Evolutionary conservation across 176 grass and related monocot species (phyloP), one percentile per base, ranked within the genome.

Genomic region (Carex parvula): DNA sequence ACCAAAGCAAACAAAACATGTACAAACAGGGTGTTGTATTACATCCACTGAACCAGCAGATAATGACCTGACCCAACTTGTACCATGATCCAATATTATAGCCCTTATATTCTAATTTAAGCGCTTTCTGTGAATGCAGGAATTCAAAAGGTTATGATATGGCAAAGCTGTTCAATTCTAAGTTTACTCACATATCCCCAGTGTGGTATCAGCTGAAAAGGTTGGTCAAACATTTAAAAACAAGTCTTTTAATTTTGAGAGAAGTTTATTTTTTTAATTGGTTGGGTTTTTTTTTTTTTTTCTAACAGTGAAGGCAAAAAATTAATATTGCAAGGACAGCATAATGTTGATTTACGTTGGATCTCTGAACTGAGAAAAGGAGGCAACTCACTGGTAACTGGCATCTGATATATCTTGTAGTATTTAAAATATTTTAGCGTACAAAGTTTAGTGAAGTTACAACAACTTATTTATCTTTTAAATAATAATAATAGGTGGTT

Each of bases 161-260:
- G 92, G 95, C 91, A 65, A 98, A 98, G 70, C 79, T 95, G 26
- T 98, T 93, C 83, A 81, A 69, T 41, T 21, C 80, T 18, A 98
- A 91, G 80, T 86, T 98, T 81, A 95, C 91, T 87, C 91, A 98
- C 62, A 63, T 98, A 87, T 98, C 95, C 68, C 95, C 91, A 84
- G 92, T 98, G 24, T 98, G 95, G 95, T 98, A 98, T 35, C 89
- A 98, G 69, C 89, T 98, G 77, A 98, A 98, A 84, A 98, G 95
- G 95, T 95, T 32, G 54, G 64, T 79, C 16, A 62, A 37, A 84
- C 83, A 44, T 79, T 8, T 79, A 33, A 54, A 54, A 64, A 70
- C 6, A 37, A 81, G 60, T 37, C 88, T 6, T 88, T 89, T 86
- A 48, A 21, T 80, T 24, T 41, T 46, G 64, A 52, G 16, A 79